Conservation (phyloP, 345 rosid species). For the Eutrema heterophyllum region DNA sequence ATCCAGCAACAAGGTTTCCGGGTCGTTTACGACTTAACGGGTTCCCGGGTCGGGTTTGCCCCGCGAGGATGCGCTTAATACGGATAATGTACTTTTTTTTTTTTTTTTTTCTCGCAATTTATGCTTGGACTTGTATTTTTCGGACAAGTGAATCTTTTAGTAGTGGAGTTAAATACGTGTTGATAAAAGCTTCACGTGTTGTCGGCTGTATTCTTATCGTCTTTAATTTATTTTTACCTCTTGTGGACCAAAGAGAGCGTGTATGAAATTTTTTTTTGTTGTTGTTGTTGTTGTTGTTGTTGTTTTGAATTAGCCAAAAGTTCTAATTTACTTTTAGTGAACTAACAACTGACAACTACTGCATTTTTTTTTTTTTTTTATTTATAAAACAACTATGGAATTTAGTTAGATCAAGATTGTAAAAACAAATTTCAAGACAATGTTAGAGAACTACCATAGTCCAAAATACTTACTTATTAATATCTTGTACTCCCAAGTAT, state of each 20-base stretch:
- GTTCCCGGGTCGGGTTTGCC: constrained; percentile 78
- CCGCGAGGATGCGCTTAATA: constrained; percentile 77
- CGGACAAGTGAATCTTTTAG: constrained; percentile 30
- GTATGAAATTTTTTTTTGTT: not conserved
- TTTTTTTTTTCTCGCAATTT: not conserved
- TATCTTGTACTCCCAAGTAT: too few relatives aligned
- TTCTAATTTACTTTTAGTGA: not conserved
- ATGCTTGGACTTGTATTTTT: constrained; percentile 18
- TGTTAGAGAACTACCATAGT: not conserved
- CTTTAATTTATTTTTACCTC: not conserved
- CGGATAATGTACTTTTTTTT: constrained; percentile 22
- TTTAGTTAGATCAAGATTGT: not conserved
- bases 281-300: not conserved
- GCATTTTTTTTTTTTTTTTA: not conserved
- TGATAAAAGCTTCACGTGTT: constrained; percentile 30
- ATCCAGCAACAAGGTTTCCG: constrained; percentile 98
- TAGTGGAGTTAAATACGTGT: constrained; percentile 33
- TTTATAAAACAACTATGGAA: not conserved
- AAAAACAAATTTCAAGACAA: not conserved
- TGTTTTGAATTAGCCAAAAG: not conserved
- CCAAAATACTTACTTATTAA: not conserved
- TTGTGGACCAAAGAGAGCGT: not conserved
- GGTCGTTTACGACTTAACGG: constrained; percentile 67
- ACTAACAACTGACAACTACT: not conserved
- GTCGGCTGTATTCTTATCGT: constrained; percentile 29